Base-by-base conservation (phyloP, 2,329 filamentous ascomycete genomes). In the Cercospora sojina region DNA sequence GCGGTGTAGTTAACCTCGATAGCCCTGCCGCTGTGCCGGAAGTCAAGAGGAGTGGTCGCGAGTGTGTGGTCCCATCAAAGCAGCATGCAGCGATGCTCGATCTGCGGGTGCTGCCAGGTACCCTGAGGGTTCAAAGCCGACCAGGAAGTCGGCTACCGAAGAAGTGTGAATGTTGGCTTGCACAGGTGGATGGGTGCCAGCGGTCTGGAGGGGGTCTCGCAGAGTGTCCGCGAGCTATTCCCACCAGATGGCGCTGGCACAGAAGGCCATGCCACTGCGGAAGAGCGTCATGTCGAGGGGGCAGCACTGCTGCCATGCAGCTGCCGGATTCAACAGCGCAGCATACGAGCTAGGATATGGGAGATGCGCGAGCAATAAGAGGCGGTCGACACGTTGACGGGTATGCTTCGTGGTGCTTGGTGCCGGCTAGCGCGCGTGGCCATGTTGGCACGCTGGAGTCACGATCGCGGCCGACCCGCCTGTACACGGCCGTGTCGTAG, bases 81-180 rank as follows among this genome's bases (percentile, higher is more conserved):
- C 18, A 27, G 47, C 20, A 20, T 55, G 51, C 23, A 27, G 25
- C 23, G 51, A 55, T 55, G 51, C 23, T 55, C 13, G 27, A 55
- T 55, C 27, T 18, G 23, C 16, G 13, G 51, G 51, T 13, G 23
- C 23, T n/a, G 13, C 23, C 20, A 55, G 51, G 20, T 18, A 25
- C n/a, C 51, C 51, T 55, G 25, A 27, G 51, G 51, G 51, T n/a
- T 9, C 16, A 31, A 13, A 13, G 51, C 9, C 20, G 51, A 27
- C 51, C 18, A 55, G 51, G 51, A n/a, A 55, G 51, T 55, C 51
- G 51, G 51, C n/a, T 31, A 55, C 51, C 51, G 51, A 55, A 55
- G 51, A 31, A 23, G 20, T 27, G 23, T 27, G 27, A 29, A 18
- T 27, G 51, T 55, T 55, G 51, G 51, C 23, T 27, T 16, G 51